phyloP scores from a whole-genome alignment of 1,139 yeast genomes.

The Suhomyces ambrosiae region DNA sequence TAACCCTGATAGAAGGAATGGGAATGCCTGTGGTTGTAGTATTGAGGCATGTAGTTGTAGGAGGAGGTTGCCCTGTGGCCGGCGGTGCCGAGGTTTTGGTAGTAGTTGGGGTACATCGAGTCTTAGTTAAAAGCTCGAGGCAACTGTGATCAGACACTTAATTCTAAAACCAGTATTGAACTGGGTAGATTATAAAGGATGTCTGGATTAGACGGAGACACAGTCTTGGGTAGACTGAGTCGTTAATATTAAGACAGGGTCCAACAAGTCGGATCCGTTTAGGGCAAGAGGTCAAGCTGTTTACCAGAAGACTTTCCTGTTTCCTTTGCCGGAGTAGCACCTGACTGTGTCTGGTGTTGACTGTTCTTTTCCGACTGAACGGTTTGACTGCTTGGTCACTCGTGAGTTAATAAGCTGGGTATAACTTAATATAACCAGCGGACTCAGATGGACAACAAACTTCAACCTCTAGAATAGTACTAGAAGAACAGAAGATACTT shows the following conservation, averaged over 20 bases:
- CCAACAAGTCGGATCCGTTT: too few species aligned
- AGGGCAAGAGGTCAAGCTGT: too few species aligned
- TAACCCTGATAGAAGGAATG: conserved; percentile 16
- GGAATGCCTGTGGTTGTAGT: conserved; percentile 17
- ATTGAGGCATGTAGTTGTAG: conserved; percentile 28
- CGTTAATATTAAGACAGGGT: too few species aligned
- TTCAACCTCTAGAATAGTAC: conserved; percentile 4
- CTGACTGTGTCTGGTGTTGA: too few species aligned
- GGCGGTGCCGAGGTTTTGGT: conserved; percentile 37
- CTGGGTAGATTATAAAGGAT: background rate
- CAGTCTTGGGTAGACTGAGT: too few species aligned
- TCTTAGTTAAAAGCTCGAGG: conserved; percentile 17
- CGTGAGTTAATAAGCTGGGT: conserved; percentile 15
- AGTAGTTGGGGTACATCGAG: conserved; percentile 19
- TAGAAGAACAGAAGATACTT: conserved; percentile 9
- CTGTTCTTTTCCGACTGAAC: background rate
- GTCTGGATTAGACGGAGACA: background rate
- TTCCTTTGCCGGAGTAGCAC: too few species aligned
- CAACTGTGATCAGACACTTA: too few species aligned
- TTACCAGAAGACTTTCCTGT: background rate
- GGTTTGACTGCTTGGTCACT: background rate
- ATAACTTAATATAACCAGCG: conserved; percentile 17
- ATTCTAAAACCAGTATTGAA: background rate
- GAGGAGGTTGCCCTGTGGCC: conserved; percentile 42
- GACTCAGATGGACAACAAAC: conserved; percentile 2